Conservation (phyloP, 2,329 filamentous ascomycete species). For the Septoria linicola region DNA sequence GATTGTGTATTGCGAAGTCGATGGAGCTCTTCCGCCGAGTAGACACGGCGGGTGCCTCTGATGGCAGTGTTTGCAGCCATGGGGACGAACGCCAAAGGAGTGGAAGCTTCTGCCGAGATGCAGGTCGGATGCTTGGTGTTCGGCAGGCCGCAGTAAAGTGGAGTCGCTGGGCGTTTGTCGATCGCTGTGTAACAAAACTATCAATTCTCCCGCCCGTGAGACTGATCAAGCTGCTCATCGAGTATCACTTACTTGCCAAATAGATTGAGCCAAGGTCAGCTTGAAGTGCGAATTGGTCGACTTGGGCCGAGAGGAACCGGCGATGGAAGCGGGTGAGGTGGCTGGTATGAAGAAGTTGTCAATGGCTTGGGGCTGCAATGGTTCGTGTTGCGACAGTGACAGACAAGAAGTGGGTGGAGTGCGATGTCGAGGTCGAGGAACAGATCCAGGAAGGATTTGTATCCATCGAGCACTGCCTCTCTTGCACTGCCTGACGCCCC, state of each 20-base stretch:
- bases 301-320: neutral
- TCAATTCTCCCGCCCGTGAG: neutral
- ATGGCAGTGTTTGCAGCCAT: constrained; percentile 17
- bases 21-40: constrained; percentile 41
- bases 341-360: constrained; percentile 38
- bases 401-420: constrained; percentile 25
- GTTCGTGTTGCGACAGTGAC: constrained; percentile 22
- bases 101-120: constrained; percentile 2
- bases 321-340: constrained; percentile 20
- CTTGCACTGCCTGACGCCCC: constrained; percentile 15
- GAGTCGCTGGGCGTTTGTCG: constrained; percentile 5
- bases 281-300: too few species aligned
- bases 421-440: constrained; percentile 20
- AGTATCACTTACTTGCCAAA: neutral
- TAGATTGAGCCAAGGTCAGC: neutral
- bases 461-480: constrained; percentile 22
- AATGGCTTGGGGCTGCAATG: constrained; percentile 37
- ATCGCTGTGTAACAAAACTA: neutral
- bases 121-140: constrained; percentile 1
- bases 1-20: constrained; percentile 37
- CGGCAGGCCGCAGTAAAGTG: constrained; percentile 13
- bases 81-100: constrained; percentile 1
- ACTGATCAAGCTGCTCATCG: neutral
- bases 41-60: constrained; percentile 37
- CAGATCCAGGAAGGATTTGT: constrained; percentile 2